Base-by-base conservation (phyloP, 495 filamentous ascomycete genomes). In the Ascodesmis nigricans region DNA sequence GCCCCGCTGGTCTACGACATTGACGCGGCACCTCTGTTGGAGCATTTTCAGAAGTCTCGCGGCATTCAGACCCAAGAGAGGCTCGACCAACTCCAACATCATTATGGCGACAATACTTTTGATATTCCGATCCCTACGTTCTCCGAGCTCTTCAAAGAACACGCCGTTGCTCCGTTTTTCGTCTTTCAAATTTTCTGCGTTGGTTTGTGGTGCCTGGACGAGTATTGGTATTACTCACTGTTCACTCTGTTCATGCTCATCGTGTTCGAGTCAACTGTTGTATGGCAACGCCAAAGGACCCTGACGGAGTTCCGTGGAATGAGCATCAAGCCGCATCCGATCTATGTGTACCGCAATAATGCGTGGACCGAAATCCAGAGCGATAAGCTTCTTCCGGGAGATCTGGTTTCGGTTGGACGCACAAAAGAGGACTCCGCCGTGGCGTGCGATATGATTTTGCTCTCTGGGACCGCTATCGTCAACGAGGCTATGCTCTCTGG, bases 141-240 rank as follows among this genome's bases (percentile, higher is more conserved):
- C 43, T 68, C 74, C 22, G 87, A 99, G 58, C 69, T 99, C 32
- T 99, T 91, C 66, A 74, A 87, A 57, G 90, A 99, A 55, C 87
- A 99, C 58, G 84, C 87, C 15, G 87, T 99, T 21, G 87, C 87
- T 20, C 87, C 87, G 8, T 99, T 99, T 66, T 99, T 99, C 55
- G 81, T 99, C 33, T 99, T 99, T 58, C 87, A 99, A 60, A 62
- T 99, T 25, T 99, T 99, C 62, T 95, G 90, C 44, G 87, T 99
- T 37, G 87, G 90, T 18, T 60, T 99, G 40, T 99, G 87, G 87
- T 79, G 93, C 74, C 55, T 99, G 55, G 87, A 99, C 55, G 87
- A 99, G 58, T 95, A 93, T 58, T 99, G 87, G 87, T 99, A 99
- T 59, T 99, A 95, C 55, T 99, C 87, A 40, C 65, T 99, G 8